These are phyloP conservation scores for Fagopyrum tataricum DNA, from an alignment of 148 eudicot species.

Conservation along the genomic window DNA sequence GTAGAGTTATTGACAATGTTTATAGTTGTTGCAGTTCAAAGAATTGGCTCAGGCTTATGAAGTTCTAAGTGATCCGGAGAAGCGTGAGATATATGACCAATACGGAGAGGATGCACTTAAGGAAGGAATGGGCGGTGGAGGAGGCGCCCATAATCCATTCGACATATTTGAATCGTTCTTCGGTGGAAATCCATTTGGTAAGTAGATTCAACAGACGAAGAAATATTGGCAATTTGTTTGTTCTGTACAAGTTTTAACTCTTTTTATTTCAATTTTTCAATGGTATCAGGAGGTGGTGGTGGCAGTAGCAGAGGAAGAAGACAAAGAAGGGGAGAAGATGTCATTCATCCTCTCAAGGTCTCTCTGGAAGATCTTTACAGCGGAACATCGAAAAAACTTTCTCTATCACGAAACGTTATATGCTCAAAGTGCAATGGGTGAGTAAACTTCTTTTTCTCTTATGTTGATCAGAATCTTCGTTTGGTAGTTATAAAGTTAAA, in stretches of 20 bases:
- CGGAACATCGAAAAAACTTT: slow-evolving; percentile 62
- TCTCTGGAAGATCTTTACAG: slow-evolving; percentile 62
- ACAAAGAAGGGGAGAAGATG: slow-evolving; percentile 76
- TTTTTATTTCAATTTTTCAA: neutral
- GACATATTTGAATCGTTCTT: slow-evolving; percentile 62
- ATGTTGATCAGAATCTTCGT: neutral
- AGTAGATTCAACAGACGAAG: neutral
- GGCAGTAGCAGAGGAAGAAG: slow-evolving; percentile 58
- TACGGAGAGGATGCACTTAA: slow-evolving; percentile 85
- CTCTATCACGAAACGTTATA: slow-evolving; percentile 51
- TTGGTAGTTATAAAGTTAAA: neutral
- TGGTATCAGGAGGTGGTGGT: slow-evolving; percentile 36
- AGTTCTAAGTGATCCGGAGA: slow-evolving; percentile 67
- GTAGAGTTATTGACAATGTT: neutral
- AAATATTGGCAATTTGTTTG: neutral
- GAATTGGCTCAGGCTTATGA: slow-evolving; percentile 79
- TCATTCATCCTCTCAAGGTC: slow-evolving; percentile 66
- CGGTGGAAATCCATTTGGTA: slow-evolving; percentile 63
- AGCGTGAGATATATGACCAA: slow-evolving; percentile 68
- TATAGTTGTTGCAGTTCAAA: slow-evolving; percentile 40
- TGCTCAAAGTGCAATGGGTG: slow-evolving; percentile 54
- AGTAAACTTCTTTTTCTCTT: neutral
- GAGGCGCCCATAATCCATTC: slow-evolving; percentile 60
- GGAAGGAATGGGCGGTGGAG: slow-evolving; percentile 89
- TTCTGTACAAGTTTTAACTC: neutral